Evolutionary conservation across 179 eudicot species (phyloP).

Genomic region (Kewa caespitosa): DNA sequence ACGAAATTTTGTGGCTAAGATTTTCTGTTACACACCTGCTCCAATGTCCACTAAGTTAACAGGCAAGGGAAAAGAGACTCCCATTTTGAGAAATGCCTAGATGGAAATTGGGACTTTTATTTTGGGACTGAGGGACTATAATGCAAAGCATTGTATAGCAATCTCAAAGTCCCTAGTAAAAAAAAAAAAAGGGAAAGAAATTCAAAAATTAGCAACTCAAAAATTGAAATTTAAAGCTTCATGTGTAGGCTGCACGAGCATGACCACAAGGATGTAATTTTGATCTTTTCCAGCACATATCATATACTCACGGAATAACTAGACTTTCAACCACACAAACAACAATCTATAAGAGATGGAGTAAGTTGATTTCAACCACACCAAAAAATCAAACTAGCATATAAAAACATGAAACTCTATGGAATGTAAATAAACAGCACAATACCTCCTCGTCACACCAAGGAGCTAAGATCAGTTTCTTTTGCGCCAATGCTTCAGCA

Average conservation of each 20-base stretch:
- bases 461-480: conserved; percentile 93
- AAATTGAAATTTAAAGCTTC: neutral
- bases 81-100: no score
- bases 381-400: neutral
- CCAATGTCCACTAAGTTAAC: no score
- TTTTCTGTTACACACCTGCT: no score
- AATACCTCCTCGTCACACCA: conserved; percentile 99
- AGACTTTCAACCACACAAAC: neutral
- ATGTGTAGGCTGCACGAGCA: neutral
- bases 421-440: neutral
- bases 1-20: no score
- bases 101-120: no score
- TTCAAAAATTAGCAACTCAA: neutral
- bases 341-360: neutral
- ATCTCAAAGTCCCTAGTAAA: no score
- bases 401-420: no score
- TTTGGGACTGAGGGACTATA: no score
- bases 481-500: conserved; percentile 69
- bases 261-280: neutral
- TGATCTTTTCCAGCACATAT: neutral
- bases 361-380: neutral
- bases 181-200: neutral
- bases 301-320: neutral
- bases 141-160: no score
- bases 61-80: no score